Percentiles rank a stretch among this genome's conserved stretches.
Conservation (phyloP, 2,329 filamentous ascomycete genomes). For the Zymoseptoria passerinii region DNA sequence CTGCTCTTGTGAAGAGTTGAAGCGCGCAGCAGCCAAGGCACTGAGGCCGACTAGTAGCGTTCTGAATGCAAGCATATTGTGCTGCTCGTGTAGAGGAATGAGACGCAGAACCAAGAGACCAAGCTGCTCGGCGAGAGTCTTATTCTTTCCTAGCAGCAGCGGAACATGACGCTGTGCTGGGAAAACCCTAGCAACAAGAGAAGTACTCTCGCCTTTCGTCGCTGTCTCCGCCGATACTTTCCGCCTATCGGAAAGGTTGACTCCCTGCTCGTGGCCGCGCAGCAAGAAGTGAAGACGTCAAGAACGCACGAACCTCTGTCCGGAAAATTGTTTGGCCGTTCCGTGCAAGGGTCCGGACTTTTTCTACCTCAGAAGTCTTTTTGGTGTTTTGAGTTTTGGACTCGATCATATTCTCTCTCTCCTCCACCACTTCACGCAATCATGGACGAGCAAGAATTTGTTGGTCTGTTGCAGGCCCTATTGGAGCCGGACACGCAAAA, state of each 20-base stretch:
- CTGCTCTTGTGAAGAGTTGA: background rate
- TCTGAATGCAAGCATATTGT: background rate
- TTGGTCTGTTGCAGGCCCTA: slow-evolving; percentile 78
- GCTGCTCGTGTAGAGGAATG: background rate
- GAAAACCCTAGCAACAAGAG: background rate
- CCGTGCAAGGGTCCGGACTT: background rate
- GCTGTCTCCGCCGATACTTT: background rate
- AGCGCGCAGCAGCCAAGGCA: background rate
- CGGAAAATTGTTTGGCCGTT: background rate
- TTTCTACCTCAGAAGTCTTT: background rate
- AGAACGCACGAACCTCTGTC: background rate
- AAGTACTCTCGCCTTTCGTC: background rate
- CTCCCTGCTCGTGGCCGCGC: background rate
- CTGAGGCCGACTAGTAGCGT: background rate
- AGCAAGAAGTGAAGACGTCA: background rate
- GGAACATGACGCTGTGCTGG: background rate
- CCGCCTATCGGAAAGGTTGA: background rate
- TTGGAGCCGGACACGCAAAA: slow-evolving; percentile 81
- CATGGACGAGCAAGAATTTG: slow-evolving; percentile 78
- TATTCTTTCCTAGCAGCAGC: background rate
- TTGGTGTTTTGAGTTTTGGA: background rate
- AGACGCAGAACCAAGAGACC: background rate
- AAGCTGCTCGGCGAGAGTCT: background rate
- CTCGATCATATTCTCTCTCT: background rate
- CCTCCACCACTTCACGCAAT: slow-evolving; percentile 1